Evolutionary conservation across 1,284 basidiomycete species (phyloP), one percentile per base, ranked within the genome.

Genomic region (Ustilago shanxiensis): DNA sequence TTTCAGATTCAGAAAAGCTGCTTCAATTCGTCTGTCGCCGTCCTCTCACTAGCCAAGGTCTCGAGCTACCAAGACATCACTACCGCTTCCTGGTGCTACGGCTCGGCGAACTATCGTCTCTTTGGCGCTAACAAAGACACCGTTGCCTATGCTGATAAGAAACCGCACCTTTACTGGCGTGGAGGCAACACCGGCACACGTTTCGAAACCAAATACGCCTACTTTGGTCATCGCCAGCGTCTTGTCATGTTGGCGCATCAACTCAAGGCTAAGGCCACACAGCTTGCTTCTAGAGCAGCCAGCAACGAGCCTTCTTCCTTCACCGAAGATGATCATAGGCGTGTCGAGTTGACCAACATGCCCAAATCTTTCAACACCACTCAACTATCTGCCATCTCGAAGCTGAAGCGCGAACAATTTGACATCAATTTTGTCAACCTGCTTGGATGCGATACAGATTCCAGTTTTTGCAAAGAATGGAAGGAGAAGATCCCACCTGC

Each of bases 31-130:
- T 63, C 60, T 33, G 22, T 72, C 7, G 64, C 70, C 4, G 55
- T 66, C 3, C 64, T 72, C 13, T 66, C 64, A 1, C 41, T 62
- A 0, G 33, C 64, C 31, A 56, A 57, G 33, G 51, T 63, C 3
- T 72, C 70, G 20, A 54, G 45, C 22, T 72, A 66, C 55, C 59
- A 59, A n/a, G 70, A 72, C 49, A 56, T 72, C 44, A 66, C 64
- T 31, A 66, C 59, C 14, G 60, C 70, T 2, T 72, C 70, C 1
- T 72, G 70, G 70, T 66, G 64, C 37, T 72, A 63, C 39, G 63
- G 45, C n/a, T 41, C 47, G 7, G 11, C 13, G 2, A 14, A 35
- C 22, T 72, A 72, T n/a, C 70, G 70, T 37, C 60, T 66, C 14
- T 41, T 22, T 18, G 47, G 45, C 29, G 2, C 28, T 11, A 31